phyloP scores from a whole-genome alignment of 495 filamentous ascomycete species.

The Hapsidospora chrysogenum region DNA sequence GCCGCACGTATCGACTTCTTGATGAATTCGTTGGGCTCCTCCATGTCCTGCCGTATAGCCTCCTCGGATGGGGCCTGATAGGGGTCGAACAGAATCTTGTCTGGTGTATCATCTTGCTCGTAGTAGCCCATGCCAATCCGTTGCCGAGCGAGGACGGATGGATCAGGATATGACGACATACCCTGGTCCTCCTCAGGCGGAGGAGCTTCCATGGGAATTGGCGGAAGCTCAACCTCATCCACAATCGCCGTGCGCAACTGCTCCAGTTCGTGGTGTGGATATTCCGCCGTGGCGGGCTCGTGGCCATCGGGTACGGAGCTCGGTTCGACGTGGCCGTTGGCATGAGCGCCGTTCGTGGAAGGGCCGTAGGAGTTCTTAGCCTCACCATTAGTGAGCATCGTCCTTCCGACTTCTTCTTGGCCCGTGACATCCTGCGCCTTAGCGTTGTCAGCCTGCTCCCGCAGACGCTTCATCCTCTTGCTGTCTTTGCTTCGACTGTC shows the following conservation, averaged over 20 bases:
- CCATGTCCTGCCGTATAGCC: constrained; percentile 16
- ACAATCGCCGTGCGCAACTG: too few relatives aligned
- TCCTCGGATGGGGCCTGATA: constrained; percentile 27
- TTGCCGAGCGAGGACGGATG: constrained; percentile 22
- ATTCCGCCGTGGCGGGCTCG: too few relatives aligned
- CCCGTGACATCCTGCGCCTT: constrained; percentile 27
- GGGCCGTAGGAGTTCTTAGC: too few relatives aligned
- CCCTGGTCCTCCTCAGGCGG: too few relatives aligned
- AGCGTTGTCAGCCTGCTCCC: constrained; percentile 32
- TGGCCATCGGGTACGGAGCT: too few relatives aligned
- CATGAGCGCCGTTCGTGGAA: too few relatives aligned
- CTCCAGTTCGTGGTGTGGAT: too few relatives aligned
- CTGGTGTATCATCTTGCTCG: constrained; percentile 32
- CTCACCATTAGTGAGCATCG: too few relatives aligned
- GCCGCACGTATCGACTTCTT: constrained; percentile 28
- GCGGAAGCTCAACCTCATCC: too few relatives aligned
- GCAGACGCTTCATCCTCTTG: constrained; percentile 31
- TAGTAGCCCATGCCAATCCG: constrained; percentile 37
- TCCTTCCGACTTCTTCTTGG: too few relatives aligned
- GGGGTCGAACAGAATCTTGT: constrained; percentile 31
- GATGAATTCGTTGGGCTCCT: constrained; percentile 25
- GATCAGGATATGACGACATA: constrained; percentile 28
- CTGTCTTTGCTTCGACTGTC: constrained; percentile 30
- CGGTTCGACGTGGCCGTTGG: too few relatives aligned
- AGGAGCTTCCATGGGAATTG: too few relatives aligned